These are phyloP conservation scores for Fusarium zealandicum DNA, from an alignment of 2,329 filamentous ascomycete genomes.

Conservation along the genomic window DNA sequence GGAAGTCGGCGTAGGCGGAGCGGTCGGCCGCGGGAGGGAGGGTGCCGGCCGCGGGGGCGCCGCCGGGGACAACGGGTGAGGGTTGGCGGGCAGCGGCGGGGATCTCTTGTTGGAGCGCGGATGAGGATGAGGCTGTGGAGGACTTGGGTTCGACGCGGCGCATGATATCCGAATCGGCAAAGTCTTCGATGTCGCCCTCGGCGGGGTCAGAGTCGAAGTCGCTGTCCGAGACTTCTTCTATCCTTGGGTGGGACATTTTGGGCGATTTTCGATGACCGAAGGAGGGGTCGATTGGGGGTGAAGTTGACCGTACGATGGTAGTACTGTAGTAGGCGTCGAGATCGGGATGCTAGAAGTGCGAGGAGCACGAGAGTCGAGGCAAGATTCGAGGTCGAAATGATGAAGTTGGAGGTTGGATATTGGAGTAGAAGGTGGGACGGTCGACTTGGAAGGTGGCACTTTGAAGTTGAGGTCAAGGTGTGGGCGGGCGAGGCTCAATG, in stretches of 20 bases:
- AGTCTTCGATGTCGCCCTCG: slow-evolving; percentile 80
- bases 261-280: slow-evolving; percentile 12
- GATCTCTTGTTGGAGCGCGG: slow-evolving; percentile 33
- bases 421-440: slow-evolving; percentile 28
- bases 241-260: slow-evolving; percentile 81
- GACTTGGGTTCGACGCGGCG: slow-evolving; percentile 51
- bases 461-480: slow-evolving; percentile 24
- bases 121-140: slow-evolving; percentile 34
- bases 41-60: slow-evolving; percentile 40
- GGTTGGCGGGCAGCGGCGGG: slow-evolving; percentile 42
- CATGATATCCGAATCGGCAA: slow-evolving; percentile 64
- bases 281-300: slow-evolving; percentile 8
- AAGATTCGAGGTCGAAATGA: slow-evolving; percentile 4
- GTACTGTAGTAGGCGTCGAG: neutral
- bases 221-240: slow-evolving; percentile 91
- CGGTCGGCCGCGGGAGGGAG: slow-evolving; percentile 54
- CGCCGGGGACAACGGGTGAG: slow-evolving; percentile 39
- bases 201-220: slow-evolving; percentile 84
- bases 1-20: slow-evolving; percentile 74
- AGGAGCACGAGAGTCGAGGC: neutral
- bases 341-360: neutral
- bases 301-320: neutral
- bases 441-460: slow-evolving; percentile 24
- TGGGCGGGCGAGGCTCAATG: slow-evolving; percentile 31
- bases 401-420: slow-evolving; percentile 15